phyloP scores from a whole-genome alignment of 306 rosid species.

The Acacia crassicarpa region DNA sequence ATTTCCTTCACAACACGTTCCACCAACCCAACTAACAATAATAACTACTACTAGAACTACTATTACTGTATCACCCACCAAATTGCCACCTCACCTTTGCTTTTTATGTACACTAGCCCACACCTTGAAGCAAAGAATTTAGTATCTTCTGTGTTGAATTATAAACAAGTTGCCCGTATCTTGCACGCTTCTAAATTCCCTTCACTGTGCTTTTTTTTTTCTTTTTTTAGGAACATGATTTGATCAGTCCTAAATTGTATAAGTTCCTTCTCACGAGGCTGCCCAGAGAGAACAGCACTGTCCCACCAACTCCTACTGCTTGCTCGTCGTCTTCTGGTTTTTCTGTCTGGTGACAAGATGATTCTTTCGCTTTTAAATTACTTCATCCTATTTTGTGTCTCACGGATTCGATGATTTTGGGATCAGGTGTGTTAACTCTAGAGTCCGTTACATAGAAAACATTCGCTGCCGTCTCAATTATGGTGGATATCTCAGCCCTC shows the following conservation, averaged over 20 bases:
- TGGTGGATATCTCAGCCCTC: slow-evolving; percentile 82
- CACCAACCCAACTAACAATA: slow-evolving; percentile 62
- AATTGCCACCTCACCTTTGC: slow-evolving; percentile 37
- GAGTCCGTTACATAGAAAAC: slow-evolving; percentile 83
- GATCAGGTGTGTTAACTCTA: slow-evolving; percentile 59
- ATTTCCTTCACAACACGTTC: slow-evolving; percentile 20
- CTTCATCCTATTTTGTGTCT: slow-evolving; percentile 67
- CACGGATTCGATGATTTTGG: slow-evolving; percentile 60
- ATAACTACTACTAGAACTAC: slow-evolving; percentile 26
- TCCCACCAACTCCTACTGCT: slow-evolving; percentile 75
- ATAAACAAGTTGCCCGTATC: slow-evolving; percentile 37
- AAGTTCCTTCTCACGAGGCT: slow-evolving; percentile 87
- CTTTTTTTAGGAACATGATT: slow-evolving; percentile 56
- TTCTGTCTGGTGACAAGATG: slow-evolving; percentile 45
- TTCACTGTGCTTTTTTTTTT: background rate
- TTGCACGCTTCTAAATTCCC: slow-evolving; percentile 38
- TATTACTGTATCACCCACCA: slow-evolving; percentile 34
- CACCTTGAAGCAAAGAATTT: slow-evolving; percentile 77
- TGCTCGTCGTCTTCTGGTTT: slow-evolving; percentile 26
- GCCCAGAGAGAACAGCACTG: slow-evolving; percentile 84
- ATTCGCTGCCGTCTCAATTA: slow-evolving; percentile 51
- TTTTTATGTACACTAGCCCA: slow-evolving; percentile 68
- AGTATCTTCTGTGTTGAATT: slow-evolving; percentile 17
- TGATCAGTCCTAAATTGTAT: slow-evolving; percentile 75
- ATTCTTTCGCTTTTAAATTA: slow-evolving; percentile 70